phyloP scores from a whole-genome alignment of 768 basidiomycete genomes.

The Mycena filopes region DNA sequence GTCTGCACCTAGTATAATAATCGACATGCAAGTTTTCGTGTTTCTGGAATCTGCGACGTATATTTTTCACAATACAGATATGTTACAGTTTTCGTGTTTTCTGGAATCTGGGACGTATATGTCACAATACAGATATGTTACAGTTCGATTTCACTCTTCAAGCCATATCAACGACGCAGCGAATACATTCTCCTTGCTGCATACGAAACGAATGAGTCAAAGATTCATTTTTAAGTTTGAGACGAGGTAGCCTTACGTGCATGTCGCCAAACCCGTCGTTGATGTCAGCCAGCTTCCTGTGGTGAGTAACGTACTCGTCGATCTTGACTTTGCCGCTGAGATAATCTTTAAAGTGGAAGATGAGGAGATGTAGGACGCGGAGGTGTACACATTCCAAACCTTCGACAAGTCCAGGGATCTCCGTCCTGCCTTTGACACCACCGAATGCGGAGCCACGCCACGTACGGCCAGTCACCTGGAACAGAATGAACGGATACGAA shows the following conservation, averaged over 20 bases:
- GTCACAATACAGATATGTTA: conserved; percentile 19
- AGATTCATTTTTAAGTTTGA: background rate
- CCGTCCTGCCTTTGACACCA: conserved; percentile 97
- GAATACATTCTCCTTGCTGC: conserved; percentile 88
- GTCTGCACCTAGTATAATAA: conserved; percentile 1
- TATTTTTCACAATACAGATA: conserved; percentile 23
- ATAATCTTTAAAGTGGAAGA: conserved; percentile 68
- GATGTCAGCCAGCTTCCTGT: conserved; percentile 76
- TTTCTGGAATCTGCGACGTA: background rate
- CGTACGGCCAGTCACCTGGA: conserved; percentile 85
- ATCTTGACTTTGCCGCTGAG: conserved; percentile 84
- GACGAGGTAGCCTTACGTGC: conserved; percentile 76
- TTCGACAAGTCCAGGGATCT: conserved; percentile 93
- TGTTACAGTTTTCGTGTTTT: conserved; percentile 15
- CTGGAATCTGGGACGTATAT: conserved; percentile 13
- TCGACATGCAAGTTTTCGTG: background rate
- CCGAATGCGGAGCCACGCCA: conserved; percentile 98
- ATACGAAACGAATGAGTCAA: conserved; percentile 12
- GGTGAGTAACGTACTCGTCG: conserved; percentile 96
- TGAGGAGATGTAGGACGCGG: background rate
- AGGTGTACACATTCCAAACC: conserved; percentile 66
- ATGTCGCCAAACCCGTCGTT: conserved; percentile 94
- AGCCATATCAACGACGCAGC: conserved; percentile 94
- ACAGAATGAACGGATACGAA: conserved; percentile 37
- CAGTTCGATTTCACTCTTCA: conserved; percentile 40